Percentiles rank a stretch among this genome's conserved stretches.
Evolutionary conservation across 2,329 filamentous ascomycete genomes (phyloP).

Genomic region (Beauveria asiatica): DNA sequence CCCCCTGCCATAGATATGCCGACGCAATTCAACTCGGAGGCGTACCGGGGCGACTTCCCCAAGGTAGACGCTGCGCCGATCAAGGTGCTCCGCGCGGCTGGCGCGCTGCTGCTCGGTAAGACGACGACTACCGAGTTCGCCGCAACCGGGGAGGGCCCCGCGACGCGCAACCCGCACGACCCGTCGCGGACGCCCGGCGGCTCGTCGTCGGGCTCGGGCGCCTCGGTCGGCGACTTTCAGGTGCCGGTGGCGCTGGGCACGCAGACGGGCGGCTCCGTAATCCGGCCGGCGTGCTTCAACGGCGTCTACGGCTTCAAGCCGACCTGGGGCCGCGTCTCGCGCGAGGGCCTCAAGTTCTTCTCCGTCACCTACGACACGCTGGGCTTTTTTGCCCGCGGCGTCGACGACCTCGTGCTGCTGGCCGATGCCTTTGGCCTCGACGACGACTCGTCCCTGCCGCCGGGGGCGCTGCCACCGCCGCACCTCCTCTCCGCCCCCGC

Average conservation of each 20-base stretch:
- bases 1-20: slow-evolving; percentile 39
- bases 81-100: slow-evolving; percentile 11
- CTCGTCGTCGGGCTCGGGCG: slow-evolving; percentile 58
- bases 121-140: slow-evolving; percentile 57
- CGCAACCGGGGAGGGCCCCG: slow-evolving; percentile 42
- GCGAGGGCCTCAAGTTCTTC: slow-evolving; percentile 53
- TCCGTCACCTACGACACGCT: slow-evolving; percentile 53
- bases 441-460: slow-evolving; percentile 36
- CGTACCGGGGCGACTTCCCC: slow-evolving; percentile 34
- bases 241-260: slow-evolving; percentile 53
- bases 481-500: no score
- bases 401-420: slow-evolving; percentile 50
- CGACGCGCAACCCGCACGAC: slow-evolving; percentile 58
- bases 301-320: slow-evolving; percentile 59
- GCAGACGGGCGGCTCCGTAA: slow-evolving; percentile 56
- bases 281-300: slow-evolving; percentile 57
- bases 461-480: slow-evolving; percentile 4
- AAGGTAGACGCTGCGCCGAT: slow-evolving; percentile 16
- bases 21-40: slow-evolving; percentile 45
- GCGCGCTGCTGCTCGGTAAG: slow-evolving; percentile 16
- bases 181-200: slow-evolving; percentile 55
- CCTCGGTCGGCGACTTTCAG: slow-evolving; percentile 58
- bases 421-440: slow-evolving; percentile 43
- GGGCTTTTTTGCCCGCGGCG: slow-evolving; percentile 49
- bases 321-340: slow-evolving; percentile 54